Evolutionary conservation across 192 early-diverging fungal genomes (phyloP).

Genomic region (Gigaspora rosea): DNA sequence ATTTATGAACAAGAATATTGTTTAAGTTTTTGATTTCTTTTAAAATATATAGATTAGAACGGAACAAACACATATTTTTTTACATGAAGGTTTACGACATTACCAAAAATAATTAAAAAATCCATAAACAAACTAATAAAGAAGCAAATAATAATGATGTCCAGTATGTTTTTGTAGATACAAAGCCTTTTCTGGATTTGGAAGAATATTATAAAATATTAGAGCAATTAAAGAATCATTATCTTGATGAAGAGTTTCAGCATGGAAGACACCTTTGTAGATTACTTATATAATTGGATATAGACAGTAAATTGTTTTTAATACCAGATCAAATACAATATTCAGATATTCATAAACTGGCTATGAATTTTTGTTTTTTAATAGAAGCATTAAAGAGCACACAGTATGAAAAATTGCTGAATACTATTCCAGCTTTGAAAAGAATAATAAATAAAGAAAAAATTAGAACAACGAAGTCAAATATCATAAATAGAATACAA

Average conservation of each 20-base stretch:
- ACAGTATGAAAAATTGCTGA: neutral
- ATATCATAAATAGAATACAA: neutral
- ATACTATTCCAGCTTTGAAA: slow-evolving; percentile 1
- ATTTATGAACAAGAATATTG: too few species aligned
- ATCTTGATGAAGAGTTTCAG: slow-evolving; percentile 9
- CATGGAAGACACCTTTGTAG: slow-evolving; percentile 1
- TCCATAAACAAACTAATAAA: neutral
- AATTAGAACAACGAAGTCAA: slow-evolving; percentile 4
- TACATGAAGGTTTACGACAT: too few species aligned
- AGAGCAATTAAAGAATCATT: neutral
- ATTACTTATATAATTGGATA: slow-evolving; percentile 6
- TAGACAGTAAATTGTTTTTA: slow-evolving; percentile 15
- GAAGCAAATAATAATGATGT: slow-evolving; percentile 4
- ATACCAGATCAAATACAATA: slow-evolving; percentile 2
- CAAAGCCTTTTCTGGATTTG: neutral
- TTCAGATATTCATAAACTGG: neutral
- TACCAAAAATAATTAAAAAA: neutral
- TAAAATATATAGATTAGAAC: too few species aligned
- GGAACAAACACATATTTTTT: too few species aligned
- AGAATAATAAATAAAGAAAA: slow-evolving; percentile 10
- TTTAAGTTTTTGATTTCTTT: too few species aligned
- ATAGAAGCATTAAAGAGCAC: slow-evolving; percentile 3
- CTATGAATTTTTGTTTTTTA: slow-evolving; percentile 3
- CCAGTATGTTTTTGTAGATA: slow-evolving; percentile 14
- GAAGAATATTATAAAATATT: slow-evolving; percentile 15